Conservation (phyloP, 2,329 filamentous ascomycete genomes). For the Sclerotinia minor region DNA sequence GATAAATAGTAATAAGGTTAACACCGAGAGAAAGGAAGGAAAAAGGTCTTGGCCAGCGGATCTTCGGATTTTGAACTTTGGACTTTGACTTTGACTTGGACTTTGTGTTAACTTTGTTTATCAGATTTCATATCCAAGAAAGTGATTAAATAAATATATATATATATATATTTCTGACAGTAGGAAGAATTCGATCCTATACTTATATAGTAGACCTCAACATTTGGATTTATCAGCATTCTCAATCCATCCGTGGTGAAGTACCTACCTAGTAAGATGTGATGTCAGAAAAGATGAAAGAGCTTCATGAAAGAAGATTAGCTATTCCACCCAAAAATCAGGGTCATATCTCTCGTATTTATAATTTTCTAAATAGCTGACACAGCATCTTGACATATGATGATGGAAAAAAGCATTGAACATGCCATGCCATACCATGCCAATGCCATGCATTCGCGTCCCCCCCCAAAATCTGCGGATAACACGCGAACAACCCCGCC, state of each 20-base stretch:
- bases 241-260: background rate
- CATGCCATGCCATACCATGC: background rate
- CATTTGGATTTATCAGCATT: conserved; percentile 3
- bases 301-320: background rate
- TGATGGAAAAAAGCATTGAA: background rate
- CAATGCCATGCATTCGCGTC: background rate
- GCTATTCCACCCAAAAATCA: background rate
- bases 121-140: background rate
- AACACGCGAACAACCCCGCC: conserved; percentile 7
- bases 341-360: background rate
- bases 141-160: too few relatives aligned
- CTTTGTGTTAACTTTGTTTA: background rate
- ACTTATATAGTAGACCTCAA: background rate
- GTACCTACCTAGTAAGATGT: background rate
- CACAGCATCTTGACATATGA: background rate
- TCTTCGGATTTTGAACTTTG: too few relatives aligned
- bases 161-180: too few relatives aligned
- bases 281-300: background rate
- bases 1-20: background rate
- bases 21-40: background rate
- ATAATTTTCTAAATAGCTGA: background rate
- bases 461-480: background rate
- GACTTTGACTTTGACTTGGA: too few relatives aligned
- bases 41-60: too few relatives aligned
- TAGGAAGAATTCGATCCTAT: background rate